These are phyloP conservation scores for Medakamo hakoo DNA, from an alignment of 139 green algal species.

Conservation along the genomic window DNA sequence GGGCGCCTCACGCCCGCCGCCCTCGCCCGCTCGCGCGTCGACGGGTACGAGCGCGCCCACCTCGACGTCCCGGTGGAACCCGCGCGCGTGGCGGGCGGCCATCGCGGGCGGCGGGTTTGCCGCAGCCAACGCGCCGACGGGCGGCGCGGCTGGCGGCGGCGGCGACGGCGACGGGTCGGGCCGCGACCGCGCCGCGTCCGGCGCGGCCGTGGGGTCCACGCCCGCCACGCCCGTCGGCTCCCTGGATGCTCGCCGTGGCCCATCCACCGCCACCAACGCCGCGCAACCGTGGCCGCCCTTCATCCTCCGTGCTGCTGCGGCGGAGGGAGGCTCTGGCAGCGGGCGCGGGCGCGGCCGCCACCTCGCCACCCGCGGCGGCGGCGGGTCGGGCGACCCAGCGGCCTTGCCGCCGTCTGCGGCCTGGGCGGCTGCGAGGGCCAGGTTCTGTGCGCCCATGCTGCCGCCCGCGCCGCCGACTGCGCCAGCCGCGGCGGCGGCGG, in stretches of 20 bases:
- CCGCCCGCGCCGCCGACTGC: too few relatives aligned
- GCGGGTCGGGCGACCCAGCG: too few relatives aligned
- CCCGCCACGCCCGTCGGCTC: background rate
- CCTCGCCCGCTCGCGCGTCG: too few relatives aligned
- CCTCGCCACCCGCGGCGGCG: slow-evolving; percentile 5
- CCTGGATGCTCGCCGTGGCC: too few relatives aligned
- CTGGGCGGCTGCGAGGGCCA: slow-evolving; percentile 4
- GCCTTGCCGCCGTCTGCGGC: background rate
- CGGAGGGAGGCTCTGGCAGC: background rate
- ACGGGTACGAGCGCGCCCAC: too few relatives aligned
- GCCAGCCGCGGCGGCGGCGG: too few relatives aligned
- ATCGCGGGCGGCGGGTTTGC: background rate
- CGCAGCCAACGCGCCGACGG: slow-evolving; percentile 5
- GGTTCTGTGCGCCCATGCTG: slow-evolving; percentile 6
- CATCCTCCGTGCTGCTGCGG: slow-evolving; percentile 12
- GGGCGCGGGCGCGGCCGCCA: slow-evolving; percentile 1
- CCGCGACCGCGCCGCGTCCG: too few relatives aligned
- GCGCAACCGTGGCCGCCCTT: slow-evolving; percentile 14
- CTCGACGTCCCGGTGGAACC: background rate
- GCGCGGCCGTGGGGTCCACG: background rate
- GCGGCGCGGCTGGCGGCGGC: background rate
- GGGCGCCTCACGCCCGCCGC: background rate
- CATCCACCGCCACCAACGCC: too few relatives aligned
- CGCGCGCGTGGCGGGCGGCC: slow-evolving; percentile 3
- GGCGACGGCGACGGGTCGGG: too few relatives aligned